phyloP scores from a whole-genome alignment of 2,329 filamentous ascomycete genomes.

The Xylariomycetidae sp. region DNA sequence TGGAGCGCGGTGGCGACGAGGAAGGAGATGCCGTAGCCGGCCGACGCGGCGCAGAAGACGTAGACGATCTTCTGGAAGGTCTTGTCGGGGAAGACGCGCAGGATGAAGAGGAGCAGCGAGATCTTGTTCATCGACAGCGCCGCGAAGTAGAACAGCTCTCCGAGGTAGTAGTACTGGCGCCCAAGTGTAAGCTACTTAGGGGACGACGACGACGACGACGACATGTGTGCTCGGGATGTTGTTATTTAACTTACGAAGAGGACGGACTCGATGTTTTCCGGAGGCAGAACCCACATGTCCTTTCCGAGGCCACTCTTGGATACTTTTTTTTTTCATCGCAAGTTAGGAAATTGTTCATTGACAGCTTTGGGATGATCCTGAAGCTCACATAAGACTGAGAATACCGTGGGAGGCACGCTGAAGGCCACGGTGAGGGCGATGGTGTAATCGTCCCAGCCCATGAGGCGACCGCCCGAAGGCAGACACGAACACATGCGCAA shows the following conservation, averaged over 20 bases:
- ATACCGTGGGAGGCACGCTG: slow-evolving; percentile 10
- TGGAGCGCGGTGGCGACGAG: slow-evolving; percentile 22
- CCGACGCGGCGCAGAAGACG: slow-evolving; percentile 20
- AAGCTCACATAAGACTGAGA: slow-evolving; percentile 7
- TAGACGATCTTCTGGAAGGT: slow-evolving; percentile 21
- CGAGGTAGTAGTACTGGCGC: slow-evolving; percentile 24
- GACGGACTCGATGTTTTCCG: slow-evolving; percentile 12
- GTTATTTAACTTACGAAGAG: slow-evolving; percentile 7
- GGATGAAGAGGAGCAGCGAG: slow-evolving; percentile 29
- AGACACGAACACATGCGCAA: slow-evolving; percentile 9
- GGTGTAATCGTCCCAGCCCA: slow-evolving; percentile 13
- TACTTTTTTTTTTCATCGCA: too few species aligned
- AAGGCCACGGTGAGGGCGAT: slow-evolving; percentile 8
- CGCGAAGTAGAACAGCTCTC: slow-evolving; percentile 30
- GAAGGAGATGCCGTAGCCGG: slow-evolving; percentile 20
- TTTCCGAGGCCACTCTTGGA: slow-evolving; percentile 13
- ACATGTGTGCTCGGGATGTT: too few species aligned
- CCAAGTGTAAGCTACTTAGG: not conserved
- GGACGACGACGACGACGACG: too few species aligned
- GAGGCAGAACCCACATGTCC: slow-evolving; percentile 14
- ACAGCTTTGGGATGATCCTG: too few species aligned
- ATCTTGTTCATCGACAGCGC: slow-evolving; percentile 29
- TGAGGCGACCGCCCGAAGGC: slow-evolving; percentile 4
- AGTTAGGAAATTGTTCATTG: too few species aligned
- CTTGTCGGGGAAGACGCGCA: slow-evolving; percentile 27